phyloP scores from a whole-genome alignment of 306 rosid species.

The Herpetospermum pedunculosum region DNA sequence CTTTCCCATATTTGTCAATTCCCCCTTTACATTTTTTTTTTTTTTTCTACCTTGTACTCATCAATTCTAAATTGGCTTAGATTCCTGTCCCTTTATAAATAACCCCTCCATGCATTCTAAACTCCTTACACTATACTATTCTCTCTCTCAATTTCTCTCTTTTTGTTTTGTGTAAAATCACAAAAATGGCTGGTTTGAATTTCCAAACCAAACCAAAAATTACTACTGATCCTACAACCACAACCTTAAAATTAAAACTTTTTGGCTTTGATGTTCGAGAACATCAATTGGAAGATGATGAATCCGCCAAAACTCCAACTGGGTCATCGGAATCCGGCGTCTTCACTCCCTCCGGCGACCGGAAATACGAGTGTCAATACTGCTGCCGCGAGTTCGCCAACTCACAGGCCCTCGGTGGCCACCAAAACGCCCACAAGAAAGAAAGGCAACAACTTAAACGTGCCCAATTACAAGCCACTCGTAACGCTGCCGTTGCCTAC shows the following conservation, averaged over 20 bases:
- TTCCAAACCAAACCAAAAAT: slow-evolving; percentile 20
- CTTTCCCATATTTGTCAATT: neutral
- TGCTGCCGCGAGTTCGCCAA: slow-evolving; percentile 89
- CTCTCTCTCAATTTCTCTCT: neutral
- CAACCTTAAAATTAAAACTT: slow-evolving; percentile 61
- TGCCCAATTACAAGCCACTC: slow-evolving; percentile 69
- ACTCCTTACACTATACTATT: neutral
- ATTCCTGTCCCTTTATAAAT: slow-evolving; percentile 2
- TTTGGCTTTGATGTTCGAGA: slow-evolving; percentile 76
- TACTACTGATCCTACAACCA: slow-evolving; percentile 10
- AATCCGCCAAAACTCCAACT: slow-evolving; percentile 55
- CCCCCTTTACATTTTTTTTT: neutral
- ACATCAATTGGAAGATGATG: slow-evolving; percentile 38
- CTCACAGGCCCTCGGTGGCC: slow-evolving; percentile 97
- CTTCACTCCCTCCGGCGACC: slow-evolving; percentile 40
- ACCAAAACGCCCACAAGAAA: slow-evolving; percentile 97
- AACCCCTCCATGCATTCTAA: neutral
- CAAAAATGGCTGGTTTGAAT: neutral
- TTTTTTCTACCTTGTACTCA: neutral
- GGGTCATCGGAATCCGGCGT: slow-evolving; percentile 53
- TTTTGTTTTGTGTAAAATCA: neutral
- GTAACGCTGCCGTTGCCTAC: slow-evolving; percentile 81
- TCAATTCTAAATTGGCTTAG: neutral
- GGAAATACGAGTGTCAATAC: slow-evolving; percentile 94
- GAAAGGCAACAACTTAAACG: slow-evolving; percentile 90